Evolutionary conservation across 345 rosid species (phyloP).

Genomic region (Lepidium didymum): DNA sequence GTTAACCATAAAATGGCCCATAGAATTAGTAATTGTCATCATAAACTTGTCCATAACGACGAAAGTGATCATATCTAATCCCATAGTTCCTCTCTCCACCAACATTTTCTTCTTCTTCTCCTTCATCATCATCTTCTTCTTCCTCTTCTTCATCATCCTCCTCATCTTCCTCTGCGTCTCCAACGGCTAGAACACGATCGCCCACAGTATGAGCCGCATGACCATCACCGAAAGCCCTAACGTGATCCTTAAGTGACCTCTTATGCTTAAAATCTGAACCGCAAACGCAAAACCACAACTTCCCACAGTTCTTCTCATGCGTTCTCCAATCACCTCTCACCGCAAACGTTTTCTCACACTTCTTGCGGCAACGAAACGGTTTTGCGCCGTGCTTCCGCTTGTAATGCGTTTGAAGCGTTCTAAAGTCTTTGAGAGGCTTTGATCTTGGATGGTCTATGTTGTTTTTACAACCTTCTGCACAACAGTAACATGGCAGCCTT

Average conservation of each 20-base stretch:
- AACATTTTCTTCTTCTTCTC: neutral
- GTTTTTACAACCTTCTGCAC: constrained; percentile 77
- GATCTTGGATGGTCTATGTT: constrained; percentile 78
- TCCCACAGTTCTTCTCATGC: constrained; percentile 97
- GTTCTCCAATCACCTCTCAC: constrained; percentile 99
- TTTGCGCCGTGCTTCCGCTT: constrained; percentile 75
- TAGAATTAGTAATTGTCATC: neutral
- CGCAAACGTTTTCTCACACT: constrained; percentile 78
- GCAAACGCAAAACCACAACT: constrained; percentile 92
- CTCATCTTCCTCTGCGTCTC: constrained; percentile 17
- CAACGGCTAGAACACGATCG: constrained; percentile 24
- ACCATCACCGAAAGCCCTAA: constrained; percentile 84
- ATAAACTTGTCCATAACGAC: constrained; percentile 21
- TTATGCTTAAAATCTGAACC: constrained; percentile 99
- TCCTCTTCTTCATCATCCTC: constrained; percentile 16
- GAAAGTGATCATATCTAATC: constrained; percentile 18
- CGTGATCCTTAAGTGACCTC: constrained; percentile 94
- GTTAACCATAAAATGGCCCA: neutral
- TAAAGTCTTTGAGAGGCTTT: constrained; percentile 77
- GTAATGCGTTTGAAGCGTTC: constrained; percentile 93
- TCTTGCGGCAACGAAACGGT: constrained; percentile 66
- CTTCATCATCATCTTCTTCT: neutral
- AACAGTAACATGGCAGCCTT: constrained; percentile 80
- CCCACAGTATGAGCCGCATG: constrained; percentile 75
- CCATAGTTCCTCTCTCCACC: constrained; percentile 11